Evolutionary conservation across 1,139 yeast genomes (phyloP).

Genomic region (Candida labiduridarum): DNA sequence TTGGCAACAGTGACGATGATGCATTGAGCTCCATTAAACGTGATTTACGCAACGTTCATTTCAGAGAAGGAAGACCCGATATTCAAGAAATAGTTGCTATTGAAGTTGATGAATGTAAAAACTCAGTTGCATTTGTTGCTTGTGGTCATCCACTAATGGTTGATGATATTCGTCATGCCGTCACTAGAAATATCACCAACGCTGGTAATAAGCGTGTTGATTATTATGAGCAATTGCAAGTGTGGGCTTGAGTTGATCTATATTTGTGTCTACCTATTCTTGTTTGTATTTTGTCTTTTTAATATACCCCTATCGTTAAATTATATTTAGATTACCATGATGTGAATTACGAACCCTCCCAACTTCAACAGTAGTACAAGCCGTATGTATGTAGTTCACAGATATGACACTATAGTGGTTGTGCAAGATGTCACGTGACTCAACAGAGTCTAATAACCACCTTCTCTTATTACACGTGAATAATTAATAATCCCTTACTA

Average conservation of each 20-base stretch:
- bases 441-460: too few relatives aligned
- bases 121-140: slow-evolving; percentile 43
- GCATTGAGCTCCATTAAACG: slow-evolving; percentile 16
- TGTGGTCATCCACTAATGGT: slow-evolving; percentile 59
- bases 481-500: too few relatives aligned
- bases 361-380: too few relatives aligned
- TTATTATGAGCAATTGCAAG: slow-evolving; percentile 46
- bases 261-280: neutral
- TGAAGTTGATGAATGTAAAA: slow-evolving; percentile 30
- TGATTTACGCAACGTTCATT: slow-evolving; percentile 29
- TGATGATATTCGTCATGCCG: slow-evolving; percentile 44
- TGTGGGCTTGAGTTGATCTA: slow-evolving; percentile 30
- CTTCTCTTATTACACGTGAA: too few relatives aligned
- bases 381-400: too few relatives aligned
- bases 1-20: slow-evolving; percentile 4
- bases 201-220: slow-evolving; percentile 37
- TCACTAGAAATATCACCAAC: slow-evolving; percentile 29
- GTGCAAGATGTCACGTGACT: too few relatives aligned
- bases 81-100: slow-evolving; percentile 27
- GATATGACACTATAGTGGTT: too few relatives aligned
- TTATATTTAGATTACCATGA: too few relatives aligned
- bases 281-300: neutral
- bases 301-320: too few relatives aligned
- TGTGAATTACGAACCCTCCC: too few relatives aligned
- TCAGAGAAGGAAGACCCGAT: slow-evolving; percentile 36